Base-by-base conservation (phyloP, 2,329 filamentous ascomycete species). In the Paecilomyces fulvus region DNA sequence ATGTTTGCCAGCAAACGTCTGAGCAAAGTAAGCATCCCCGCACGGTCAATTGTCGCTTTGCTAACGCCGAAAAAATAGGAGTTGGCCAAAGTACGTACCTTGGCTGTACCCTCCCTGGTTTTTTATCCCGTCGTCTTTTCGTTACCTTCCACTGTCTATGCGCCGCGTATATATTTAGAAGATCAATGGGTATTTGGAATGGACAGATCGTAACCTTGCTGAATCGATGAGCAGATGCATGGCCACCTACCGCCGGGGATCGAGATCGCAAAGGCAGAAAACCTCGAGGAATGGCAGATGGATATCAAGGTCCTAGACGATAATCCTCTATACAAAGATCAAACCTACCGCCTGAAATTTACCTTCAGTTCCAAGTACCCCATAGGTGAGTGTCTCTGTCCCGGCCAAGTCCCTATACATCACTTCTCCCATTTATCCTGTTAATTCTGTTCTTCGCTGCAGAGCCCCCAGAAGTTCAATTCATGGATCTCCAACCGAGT, bases 391-490 rank as follows among this genome's bases (percentile, higher is more conserved):
- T 67, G 55, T 30, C 10, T 8, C 28, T 12, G 10, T 25, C 11
- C 23, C 11, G 12, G 48, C 12, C 25, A 14, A 14, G 17, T 31
- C 48, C 4, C n/a, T 17, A 6, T 25, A n/a, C 7, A 8, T 20
- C 28, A 25, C 14, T 30, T 28, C 31, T 28, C 28, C 5, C 28
- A 49, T 31, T 28, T 20, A 21, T 49, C 20, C 43, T 53, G n/a
- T 17, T 17, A 52, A 6, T 53, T 14, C 9, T 49, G 3, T 30
- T 23, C 3, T 17, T 30, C 23, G 14, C 33, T 28, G 50, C 65
- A 95, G 92, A 96, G 77, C 88, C 94, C 0, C 94, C 94, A 23
- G 94, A 99, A 79, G 94, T 97, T 62, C 88, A 89, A 56, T 99
- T 99, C 69, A 80, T 90, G 55, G 79, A 85, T 64, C 77, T 83